Evolutionary conservation across 495 filamentous ascomycete genomes (phyloP), one percentile per base, ranked within the genome.

Genomic region (Hypoxylon fragiforme): DNA sequence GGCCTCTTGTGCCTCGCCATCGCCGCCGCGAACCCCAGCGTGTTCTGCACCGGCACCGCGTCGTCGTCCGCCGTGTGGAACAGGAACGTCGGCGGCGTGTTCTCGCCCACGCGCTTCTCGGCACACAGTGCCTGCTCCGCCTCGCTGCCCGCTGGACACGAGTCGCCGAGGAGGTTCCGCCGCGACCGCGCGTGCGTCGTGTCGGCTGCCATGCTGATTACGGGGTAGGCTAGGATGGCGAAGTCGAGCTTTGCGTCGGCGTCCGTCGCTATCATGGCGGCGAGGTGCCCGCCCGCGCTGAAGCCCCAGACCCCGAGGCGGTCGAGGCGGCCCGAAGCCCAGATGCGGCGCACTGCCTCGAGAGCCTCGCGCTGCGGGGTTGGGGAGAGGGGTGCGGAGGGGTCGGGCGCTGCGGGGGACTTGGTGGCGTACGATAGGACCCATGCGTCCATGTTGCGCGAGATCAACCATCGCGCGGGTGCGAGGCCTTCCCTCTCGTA

Each of bases 231-330:
- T 8, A 61, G 15, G 39, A 61, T 50, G 1, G 45, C 35, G 26
- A 61, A 61, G 13, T 61, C 44, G 3, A 55, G 13, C 2, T 14
- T 12, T 9, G 19, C 40, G 1, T 1, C 9, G 31, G 43, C 19
- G n/a, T 43, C 34, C 31, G 51, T 61, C 9, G 45, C 57, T 1
- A 45, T 56, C 21, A 61, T 35, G 2, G 57, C 51, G 9, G 57
- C 57, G 1, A 61, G 36, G 9, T 61, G 57, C 2, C 51, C 57
- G 11, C 57, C 57, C 1, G 57, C 51, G 3, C 44, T 44, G 13
- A 54, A 61, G 3, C 57, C 57, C 57, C 57, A 56, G 35, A 61
- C 26, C 2, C 57, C 57, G 15, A 61, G 36, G 2, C n/a, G 41
- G 18, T 50, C 46, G 4, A 56, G 46, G 6, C 45, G 44, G 2